These are phyloP conservation scores for Hemisphaericaspora xylanilytica DNA, from an alignment of 1,139 yeast species.

Conservation along the genomic window DNA sequence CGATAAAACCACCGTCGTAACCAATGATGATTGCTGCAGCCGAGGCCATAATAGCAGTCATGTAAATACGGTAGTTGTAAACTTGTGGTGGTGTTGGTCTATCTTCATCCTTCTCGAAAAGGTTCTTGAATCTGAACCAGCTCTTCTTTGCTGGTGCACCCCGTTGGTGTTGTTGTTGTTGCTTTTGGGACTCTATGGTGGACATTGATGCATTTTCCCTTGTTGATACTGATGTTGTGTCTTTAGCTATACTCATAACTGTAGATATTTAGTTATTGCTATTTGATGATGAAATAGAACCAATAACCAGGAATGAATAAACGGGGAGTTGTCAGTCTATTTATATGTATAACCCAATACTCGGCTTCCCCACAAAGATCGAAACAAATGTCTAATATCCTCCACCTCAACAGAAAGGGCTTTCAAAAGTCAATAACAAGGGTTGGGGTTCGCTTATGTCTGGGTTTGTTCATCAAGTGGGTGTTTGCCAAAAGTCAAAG, in stretches of 20 bases:
- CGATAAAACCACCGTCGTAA: constrained; percentile 45
- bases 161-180: background rate
- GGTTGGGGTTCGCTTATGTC: too few species aligned
- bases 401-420: too few species aligned
- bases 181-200: background rate
- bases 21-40: constrained; percentile 41
- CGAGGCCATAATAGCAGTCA: constrained; percentile 40
- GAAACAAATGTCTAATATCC: too few species aligned
- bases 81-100: constrained; percentile 40
- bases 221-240: background rate
- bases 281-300: background rate
- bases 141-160: constrained; percentile 4
- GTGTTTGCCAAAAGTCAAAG: too few species aligned
- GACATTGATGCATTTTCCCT: constrained; percentile 4
- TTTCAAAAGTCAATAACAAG: too few species aligned
- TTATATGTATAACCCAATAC: background rate
- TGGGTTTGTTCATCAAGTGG: too few species aligned
- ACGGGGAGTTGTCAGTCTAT: background rate
- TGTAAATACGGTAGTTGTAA: constrained; percentile 35
- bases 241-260: constrained; percentile 4
- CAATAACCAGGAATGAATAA: background rate
- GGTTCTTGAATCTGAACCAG: constrained; percentile 20
- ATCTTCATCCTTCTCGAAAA: constrained; percentile 37
- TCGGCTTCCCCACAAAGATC: background rate
- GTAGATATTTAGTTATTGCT: background rate